Conservation (phyloP, 2,329 filamentous ascomycete genomes). For the Helotiales sp. region DNA sequence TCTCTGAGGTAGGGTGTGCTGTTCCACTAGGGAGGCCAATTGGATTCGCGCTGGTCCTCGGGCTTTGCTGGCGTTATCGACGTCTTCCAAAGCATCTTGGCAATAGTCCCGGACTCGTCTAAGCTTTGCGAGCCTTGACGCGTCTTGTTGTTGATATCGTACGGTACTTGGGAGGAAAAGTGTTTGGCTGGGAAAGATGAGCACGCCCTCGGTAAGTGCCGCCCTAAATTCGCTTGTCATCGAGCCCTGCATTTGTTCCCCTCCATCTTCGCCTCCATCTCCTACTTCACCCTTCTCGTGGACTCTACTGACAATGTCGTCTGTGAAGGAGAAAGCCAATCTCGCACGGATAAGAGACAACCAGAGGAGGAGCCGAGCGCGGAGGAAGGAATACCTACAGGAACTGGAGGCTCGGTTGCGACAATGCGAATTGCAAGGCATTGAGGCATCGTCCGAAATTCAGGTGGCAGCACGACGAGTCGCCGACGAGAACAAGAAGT, state of each 20-base stretch:
- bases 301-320: conserved; percentile 3
- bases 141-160: too few relatives aligned
- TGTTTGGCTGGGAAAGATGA: too few relatives aligned
- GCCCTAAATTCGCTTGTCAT: too few relatives aligned
- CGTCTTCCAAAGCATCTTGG: too few relatives aligned
- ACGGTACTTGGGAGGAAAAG: too few relatives aligned
- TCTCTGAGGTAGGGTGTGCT: too few relatives aligned
- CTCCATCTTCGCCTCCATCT: background rate
- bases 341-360: conserved; percentile 70
- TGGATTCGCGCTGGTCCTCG: too few relatives aligned
- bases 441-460: conserved; percentile 70
- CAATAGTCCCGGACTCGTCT: too few relatives aligned
- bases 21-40: too few relatives aligned
- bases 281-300: background rate
- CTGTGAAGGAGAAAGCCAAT: conserved; percentile 34
- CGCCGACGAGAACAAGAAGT: conserved; percentile 65
- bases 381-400: conserved; percentile 71
- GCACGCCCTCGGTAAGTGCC: too few relatives aligned
- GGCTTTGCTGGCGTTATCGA: too few relatives aligned
- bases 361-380: conserved; percentile 63
- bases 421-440: conserved; percentile 62
- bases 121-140: too few relatives aligned
- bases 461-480: conserved; percentile 69
- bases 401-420: conserved; percentile 67
- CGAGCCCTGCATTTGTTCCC: background rate